A percentile compares a stretch with the other conserved stretches of the same genome.
Conservation (phyloP, 169 alveolate species). For the Plasmodium relictum region DNA sequence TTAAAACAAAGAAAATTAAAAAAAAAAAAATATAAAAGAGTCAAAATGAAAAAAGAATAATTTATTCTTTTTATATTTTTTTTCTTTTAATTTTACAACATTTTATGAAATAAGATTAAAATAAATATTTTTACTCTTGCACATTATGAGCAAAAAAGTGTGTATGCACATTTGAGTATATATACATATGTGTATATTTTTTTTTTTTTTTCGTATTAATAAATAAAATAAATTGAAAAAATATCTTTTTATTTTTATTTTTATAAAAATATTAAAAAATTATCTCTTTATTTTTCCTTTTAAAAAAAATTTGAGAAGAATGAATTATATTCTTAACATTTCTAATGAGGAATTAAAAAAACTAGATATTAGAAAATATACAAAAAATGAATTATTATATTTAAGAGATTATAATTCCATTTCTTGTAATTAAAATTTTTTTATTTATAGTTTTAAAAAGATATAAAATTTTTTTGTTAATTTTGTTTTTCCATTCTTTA, state of each 20-base stretch:
- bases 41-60: no score
- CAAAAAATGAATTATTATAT: slow-evolving; percentile 28
- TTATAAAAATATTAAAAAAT: background rate
- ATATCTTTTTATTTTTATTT: background rate
- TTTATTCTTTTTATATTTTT: no score
- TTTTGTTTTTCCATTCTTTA: slow-evolving; percentile 9
- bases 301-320: background rate
- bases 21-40: no score
- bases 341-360: slow-evolving; percentile 1
- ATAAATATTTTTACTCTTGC: no score
- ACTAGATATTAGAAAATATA: slow-evolving; percentile 25
- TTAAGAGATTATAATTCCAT: slow-evolving; percentile 5
- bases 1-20: no score
- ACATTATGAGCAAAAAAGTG: no score
- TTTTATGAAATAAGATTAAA: no score
- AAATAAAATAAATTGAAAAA: no score
- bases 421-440: slow-evolving; percentile 6
- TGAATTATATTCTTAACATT: background rate
- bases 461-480: background rate
- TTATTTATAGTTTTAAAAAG: background rate
- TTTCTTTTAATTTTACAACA: no score
- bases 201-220: no score
- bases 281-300: background rate
- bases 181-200: no score
- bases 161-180: no score